These are phyloP conservation scores for Allomyces macrogynus DNA, from an alignment of 192 early-diverging fungal genomes.

Conservation along the genomic window DNA sequence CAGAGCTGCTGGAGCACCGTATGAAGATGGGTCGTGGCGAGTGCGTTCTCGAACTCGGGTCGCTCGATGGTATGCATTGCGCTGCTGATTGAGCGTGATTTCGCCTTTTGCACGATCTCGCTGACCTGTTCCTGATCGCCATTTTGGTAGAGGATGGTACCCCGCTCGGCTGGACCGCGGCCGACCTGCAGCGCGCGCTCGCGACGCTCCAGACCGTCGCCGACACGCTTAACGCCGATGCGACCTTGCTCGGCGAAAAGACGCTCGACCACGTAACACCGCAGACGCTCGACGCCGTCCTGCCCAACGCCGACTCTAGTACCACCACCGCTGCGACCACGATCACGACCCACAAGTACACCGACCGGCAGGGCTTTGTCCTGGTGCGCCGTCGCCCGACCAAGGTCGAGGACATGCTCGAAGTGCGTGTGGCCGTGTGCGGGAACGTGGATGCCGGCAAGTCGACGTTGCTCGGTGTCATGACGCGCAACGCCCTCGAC, in stretches of 20 bases:
- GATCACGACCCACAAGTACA: neutral
- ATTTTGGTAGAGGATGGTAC: neutral
- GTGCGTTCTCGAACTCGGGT: neutral
- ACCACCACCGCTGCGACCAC: conserved; percentile 1
- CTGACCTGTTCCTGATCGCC: too few relatives aligned
- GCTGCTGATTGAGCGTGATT: too few relatives aligned
- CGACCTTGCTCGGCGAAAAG: conserved; percentile 14
- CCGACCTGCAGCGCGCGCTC: conserved; percentile 12
- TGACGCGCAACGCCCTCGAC: conserved; percentile 77
- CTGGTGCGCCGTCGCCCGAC: conserved; percentile 50
- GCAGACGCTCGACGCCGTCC: neutral
- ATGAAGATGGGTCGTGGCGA: neutral
- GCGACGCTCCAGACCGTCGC: conserved; percentile 12
- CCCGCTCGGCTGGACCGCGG: conserved; percentile 3
- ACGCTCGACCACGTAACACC: neutral
- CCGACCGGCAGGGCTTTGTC: conserved; percentile 17
- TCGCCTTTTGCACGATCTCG: too few relatives aligned
- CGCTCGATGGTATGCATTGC: neutral
- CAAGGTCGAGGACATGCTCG: conserved; percentile 60
- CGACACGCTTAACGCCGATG: conserved; percentile 15
- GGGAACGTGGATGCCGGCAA: conserved; percentile 81
- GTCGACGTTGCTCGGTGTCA: conserved; percentile 70
- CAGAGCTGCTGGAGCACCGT: neutral
- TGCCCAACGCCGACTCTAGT: conserved; percentile 2
- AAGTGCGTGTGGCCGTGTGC: conserved; percentile 69